A percentile compares a stretch with the other conserved stretches of the same genome.
These are phyloP conservation scores for Clonostachys sp. DNA, from an alignment of 2,329 filamentous ascomycete species.

Conservation along the genomic window DNA sequence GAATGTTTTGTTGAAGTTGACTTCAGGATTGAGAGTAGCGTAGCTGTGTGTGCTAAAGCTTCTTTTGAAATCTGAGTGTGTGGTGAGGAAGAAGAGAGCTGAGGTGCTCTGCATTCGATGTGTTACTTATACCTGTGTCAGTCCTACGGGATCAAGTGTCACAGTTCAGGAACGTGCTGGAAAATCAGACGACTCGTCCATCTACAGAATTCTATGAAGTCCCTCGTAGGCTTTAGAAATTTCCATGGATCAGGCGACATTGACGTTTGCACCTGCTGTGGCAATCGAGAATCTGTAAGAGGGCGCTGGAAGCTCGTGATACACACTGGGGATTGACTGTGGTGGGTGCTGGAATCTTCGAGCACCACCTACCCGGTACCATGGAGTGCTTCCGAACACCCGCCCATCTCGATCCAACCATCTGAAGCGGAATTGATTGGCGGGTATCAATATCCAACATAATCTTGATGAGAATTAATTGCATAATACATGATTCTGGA, in stretches of 20 bases:
- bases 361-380: not conserved
- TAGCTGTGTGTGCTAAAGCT: not conserved
- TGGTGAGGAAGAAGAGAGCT: not conserved
- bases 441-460: too few species aligned
- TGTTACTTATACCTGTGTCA: not conserved
- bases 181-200: too few species aligned
- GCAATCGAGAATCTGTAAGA: conserved; percentile 1
- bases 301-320: conserved; percentile 4
- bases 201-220: not conserved
- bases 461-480: too few species aligned
- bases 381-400: not conserved
- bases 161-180: too few species aligned
- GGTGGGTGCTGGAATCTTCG: conserved; percentile 14
- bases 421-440: too few species aligned
- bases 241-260: not conserved
- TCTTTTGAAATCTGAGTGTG: not conserved
- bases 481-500: too few species aligned
- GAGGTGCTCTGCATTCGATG: not conserved
- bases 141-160: not conserved
- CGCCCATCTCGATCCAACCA: too few species aligned
- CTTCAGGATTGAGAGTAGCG: not conserved
- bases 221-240: not conserved
- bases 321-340: conserved; percentile 1
- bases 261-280: conserved; percentile 5
- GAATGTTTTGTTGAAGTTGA: not conserved